Evolutionary conservation across 2,329 filamentous ascomycete genomes (phyloP).

Genomic region (Colletotrichum trifolii): DNA sequence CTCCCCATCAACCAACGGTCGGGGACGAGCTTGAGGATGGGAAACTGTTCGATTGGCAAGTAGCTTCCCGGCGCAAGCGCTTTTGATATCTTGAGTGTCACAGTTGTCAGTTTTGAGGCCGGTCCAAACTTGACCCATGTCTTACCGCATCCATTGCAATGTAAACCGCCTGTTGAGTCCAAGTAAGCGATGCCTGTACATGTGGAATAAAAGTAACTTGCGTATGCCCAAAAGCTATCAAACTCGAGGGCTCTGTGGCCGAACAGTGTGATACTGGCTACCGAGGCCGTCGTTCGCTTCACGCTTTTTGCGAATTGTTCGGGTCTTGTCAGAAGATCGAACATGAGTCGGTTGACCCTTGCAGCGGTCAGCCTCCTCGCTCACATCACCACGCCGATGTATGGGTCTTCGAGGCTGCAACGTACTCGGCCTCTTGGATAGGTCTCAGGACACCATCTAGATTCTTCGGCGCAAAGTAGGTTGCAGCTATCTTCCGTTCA

Average conservation of each 20-base stretch:
- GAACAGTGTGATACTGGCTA: constrained; percentile 11
- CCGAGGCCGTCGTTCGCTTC: constrained; percentile 24
- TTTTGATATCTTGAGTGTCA: constrained; percentile 39
- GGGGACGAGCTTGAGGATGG: constrained; percentile 55
- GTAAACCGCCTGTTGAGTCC: constrained; percentile 14
- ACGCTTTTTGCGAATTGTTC: constrained; percentile 3
- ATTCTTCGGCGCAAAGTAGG: constrained; percentile 56
- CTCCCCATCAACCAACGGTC: constrained; percentile 54
- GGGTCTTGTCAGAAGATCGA: constrained; percentile 20
- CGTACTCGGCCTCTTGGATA: constrained; percentile 58
- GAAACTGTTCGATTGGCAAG: constrained; percentile 60
- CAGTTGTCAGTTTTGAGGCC: background rate
- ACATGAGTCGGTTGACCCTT: constrained; percentile 15
- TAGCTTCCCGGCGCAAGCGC: constrained; percentile 59
- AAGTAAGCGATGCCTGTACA: background rate
- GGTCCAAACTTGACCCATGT: too few species aligned
- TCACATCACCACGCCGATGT: background rate
- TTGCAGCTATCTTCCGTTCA: constrained; percentile 58
- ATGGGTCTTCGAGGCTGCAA: background rate
- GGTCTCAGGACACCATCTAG: constrained; percentile 54
- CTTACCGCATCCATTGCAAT: constrained; percentile 3
- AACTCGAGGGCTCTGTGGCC: constrained; percentile 11
- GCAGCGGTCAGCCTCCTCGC: constrained; percentile 7
- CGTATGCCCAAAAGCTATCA: constrained; percentile 24
- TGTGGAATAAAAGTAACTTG: background rate